Evolutionary conservation across 2,329 filamentous ascomycete genomes (phyloP), one percentile per base, ranked within the genome.

Genomic region (Myrmaecium sp.): DNA sequence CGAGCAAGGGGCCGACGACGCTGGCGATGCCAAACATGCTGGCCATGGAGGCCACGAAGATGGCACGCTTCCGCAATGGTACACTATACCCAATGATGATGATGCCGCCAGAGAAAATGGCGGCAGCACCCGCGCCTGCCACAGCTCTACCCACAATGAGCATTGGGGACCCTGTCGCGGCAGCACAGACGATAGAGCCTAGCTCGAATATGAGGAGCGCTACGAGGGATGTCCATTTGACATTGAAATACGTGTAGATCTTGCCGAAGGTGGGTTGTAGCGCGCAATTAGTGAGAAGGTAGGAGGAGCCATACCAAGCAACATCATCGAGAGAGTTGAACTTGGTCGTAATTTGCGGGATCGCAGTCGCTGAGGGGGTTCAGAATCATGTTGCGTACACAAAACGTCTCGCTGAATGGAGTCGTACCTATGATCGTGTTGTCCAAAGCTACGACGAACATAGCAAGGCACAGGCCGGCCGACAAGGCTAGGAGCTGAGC

Each of bases 231-330:
- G 54, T 55, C 26, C 49, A 62, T 36, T 62, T 62, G 31, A 68
- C 53, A 8, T 57, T 48, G 35, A 69, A 69, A 42, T 63, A 66
- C 26, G 66, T 71, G 5, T 69, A 77, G 2, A 74, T 66, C 47
- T 63, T 63, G 14, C 57, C 63, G 21, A 54, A 62, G 2, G 54
- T 54, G 4, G 58, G 58, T 30, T 61, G 58, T 0, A 54, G 33
- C 1, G 51, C 41, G 19, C 48, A 52, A 5, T 47, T 58, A 3
- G 56, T 44, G 36, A 62, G 31, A 36, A 67, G 44, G 60, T 70
- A 47, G 0, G 44, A 37, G 0, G 41, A 46, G 3, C 46, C 52
- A 29, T 57, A 57, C 53, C 54, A 58, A 4, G 49, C 52, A 4
- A 57, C 46, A 37, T 56, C 51, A 8, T 43, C 37, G 8, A 57